Percentiles rank a stretch among this genome's conserved stretches.
Conservation (phyloP, 768 basidiomycete genomes). For the Boletellus sp. region DNA sequence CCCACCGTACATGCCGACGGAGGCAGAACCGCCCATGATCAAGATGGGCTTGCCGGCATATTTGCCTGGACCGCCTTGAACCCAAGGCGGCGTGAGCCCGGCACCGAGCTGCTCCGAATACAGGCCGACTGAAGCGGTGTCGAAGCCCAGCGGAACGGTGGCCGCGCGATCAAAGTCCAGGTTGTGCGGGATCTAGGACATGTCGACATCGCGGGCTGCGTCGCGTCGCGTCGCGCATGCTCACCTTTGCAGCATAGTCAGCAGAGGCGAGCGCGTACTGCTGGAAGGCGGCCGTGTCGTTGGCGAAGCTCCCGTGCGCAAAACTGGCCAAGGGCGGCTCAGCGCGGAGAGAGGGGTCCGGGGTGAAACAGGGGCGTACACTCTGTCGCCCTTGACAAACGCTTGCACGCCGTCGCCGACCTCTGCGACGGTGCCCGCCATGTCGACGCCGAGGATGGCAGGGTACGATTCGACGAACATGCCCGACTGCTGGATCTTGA, state of each 20-base stretch:
- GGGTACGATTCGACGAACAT: slow-evolving; percentile 34
- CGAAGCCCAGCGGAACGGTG: slow-evolving; percentile 45
- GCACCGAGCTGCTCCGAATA: slow-evolving; percentile 39
- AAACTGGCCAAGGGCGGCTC: slow-evolving; percentile 3
- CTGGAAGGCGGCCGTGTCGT: slow-evolving; percentile 37
- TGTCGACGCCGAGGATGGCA: slow-evolving; percentile 33
- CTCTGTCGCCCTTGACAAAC: slow-evolving; percentile 39
- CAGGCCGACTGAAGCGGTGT: slow-evolving; percentile 46
- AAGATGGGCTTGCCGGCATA: slow-evolving; percentile 42
- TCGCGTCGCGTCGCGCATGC: neutral
- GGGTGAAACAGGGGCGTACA: slow-evolving; percentile 28
- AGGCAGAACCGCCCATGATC: slow-evolving; percentile 46
- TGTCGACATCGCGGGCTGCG: slow-evolving; percentile 2
- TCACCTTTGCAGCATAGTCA: slow-evolving; percentile 36
- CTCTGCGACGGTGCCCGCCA: slow-evolving; percentile 37
- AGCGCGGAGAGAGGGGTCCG: neutral
- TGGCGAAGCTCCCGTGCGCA: slow-evolving; percentile 30
- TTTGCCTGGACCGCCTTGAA: slow-evolving; percentile 29
- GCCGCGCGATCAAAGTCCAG: slow-evolving; percentile 43
- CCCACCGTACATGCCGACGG: slow-evolving; percentile 47
- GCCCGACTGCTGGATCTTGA: slow-evolving; percentile 33
- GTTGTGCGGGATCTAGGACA: slow-evolving; percentile 40
- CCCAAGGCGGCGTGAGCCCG: slow-evolving; percentile 37
- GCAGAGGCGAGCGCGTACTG: slow-evolving; percentile 35
- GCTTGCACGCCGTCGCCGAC: slow-evolving; percentile 36